These are phyloP conservation scores for Rhodotorula diobovata DNA, from an alignment of 768 basidiomycete species.

Conservation along the genomic window DNA sequence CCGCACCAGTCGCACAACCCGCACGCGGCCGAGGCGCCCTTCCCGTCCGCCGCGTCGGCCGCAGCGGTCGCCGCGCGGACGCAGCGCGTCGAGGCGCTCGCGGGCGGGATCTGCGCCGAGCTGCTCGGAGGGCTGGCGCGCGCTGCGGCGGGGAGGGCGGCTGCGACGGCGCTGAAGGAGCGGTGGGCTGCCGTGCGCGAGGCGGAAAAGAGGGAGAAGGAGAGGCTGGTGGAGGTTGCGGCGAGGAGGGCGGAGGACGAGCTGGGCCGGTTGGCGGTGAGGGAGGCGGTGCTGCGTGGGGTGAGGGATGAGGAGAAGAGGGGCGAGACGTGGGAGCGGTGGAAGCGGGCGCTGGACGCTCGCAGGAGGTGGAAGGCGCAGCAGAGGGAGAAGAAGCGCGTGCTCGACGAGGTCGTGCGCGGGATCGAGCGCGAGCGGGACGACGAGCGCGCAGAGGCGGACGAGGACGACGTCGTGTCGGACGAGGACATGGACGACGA, in stretches of 20 bases:
- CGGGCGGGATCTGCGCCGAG: not conserved
- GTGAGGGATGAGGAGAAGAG: not conserved
- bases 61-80: not conserved
- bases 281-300: constrained; percentile 6
- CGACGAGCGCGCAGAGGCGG: constrained; percentile 24
- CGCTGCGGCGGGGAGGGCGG: not conserved
- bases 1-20: not conserved
- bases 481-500: constrained; percentile 14
- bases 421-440: constrained; percentile 13
- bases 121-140: not conserved
- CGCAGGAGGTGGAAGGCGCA: not conserved
- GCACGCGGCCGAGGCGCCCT: not conserved
- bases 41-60: not conserved
- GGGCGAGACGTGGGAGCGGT: not conserved
- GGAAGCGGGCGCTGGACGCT: constrained; percentile 29
- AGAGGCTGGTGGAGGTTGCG: not conserved
- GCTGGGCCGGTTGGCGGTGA: not conserved
- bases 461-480: constrained; percentile 28
- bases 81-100: not conserved
- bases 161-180: not conserved
- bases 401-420: not conserved
- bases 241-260: not conserved
- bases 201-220: not conserved
- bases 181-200: constrained; percentile 2
- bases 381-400: constrained; percentile 1